Evolutionary conservation across 139 green algal genomes (phyloP), one percentile per base, ranked within the genome.

Genomic region (Trebouxia sp.): DNA sequence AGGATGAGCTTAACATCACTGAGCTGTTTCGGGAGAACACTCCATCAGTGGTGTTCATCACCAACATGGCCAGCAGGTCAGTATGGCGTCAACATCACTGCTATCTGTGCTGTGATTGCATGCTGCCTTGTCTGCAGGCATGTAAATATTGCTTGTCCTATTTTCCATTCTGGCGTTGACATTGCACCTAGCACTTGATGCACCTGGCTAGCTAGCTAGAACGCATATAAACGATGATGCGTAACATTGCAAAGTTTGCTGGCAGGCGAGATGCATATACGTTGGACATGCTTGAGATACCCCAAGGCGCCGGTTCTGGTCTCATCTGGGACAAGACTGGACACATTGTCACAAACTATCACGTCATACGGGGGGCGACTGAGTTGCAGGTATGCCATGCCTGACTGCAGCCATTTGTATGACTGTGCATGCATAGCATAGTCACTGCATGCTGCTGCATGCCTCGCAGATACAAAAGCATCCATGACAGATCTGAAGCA

Each of bases 21-120:
- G 30, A 82, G 17, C 62, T 95, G 41, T 95, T 95, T 76, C 65
- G 87, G 17, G 48, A 88, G 32, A 91, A 82, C 80, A 95, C 69
- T 20, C 86, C 89, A 1, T 87, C 81, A 43, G 92, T 95, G 6
- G 92, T 95, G 0, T 96, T 90, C 87, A 92, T 95, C 32, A 95
- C 91, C 41, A 95, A 92, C 83, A 67, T 95, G 28, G 80, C 81
- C 9, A 75, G 22, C 17, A 74, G 78, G 85, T 86, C 66, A 39
- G 83, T 39, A 30, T 17, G 0, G 5, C 6, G 2, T 24, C 28
- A 65, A 47, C 17, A 50, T 45, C 32, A 43, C 20, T 75, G 56
- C 24, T 8, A 22, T 28, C 56, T 35, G 6, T 32, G 5, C 30
- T 69, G 10, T 32, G 22, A 69, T 12, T 17, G 30, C 22, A 37